Conservation (phyloP, 202 grass and related monocot genomes). For the Schoenoplectus tabernaemontani region DNA sequence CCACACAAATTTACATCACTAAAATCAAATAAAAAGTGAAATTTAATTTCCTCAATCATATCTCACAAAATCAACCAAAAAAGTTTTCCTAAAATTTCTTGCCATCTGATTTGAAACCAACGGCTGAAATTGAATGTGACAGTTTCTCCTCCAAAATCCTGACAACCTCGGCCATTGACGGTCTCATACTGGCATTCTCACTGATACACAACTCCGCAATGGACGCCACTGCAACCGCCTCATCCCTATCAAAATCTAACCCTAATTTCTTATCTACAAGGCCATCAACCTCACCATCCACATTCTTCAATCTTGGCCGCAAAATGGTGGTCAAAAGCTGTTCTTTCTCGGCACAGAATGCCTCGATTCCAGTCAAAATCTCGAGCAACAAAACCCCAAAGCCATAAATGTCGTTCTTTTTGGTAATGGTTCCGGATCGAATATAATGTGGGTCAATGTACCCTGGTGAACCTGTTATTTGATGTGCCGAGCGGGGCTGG, state of each 20-base stretch:
- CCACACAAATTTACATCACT: constrained; percentile 29
- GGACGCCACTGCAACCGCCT: constrained; percentile 29
- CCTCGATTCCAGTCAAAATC: constrained; percentile 59
- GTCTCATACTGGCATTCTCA: constrained; percentile 69
- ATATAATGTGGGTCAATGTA: constrained; percentile 97
- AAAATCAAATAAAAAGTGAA: constrained; percentile 14
- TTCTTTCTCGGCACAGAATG: constrained; percentile 45
- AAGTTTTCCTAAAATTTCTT: background rate
- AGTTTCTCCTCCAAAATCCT: constrained; percentile 46
- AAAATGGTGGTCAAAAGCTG: constrained; percentile 41
- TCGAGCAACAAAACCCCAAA: constrained; percentile 73
- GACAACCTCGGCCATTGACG: constrained; percentile 79
- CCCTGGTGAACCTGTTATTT: constrained; percentile 67
- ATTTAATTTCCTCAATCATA: background rate
- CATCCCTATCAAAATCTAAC: constrained; percentile 22
- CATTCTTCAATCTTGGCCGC: constrained; percentile 22
- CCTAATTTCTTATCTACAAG: constrained; percentile 52
- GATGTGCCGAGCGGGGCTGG: constrained; percentile 36
- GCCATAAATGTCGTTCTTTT: constrained; percentile 86
- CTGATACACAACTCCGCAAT: constrained; percentile 50
- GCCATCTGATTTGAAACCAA: constrained; percentile 42
- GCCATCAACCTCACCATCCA: background rate
- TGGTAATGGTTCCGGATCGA: constrained; percentile 55
- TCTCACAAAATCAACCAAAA: constrained; percentile 6
- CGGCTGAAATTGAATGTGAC: constrained; percentile 40